Conservation (phyloP, 208 protist species). For the Vickermania ingenoplastis region DNA sequence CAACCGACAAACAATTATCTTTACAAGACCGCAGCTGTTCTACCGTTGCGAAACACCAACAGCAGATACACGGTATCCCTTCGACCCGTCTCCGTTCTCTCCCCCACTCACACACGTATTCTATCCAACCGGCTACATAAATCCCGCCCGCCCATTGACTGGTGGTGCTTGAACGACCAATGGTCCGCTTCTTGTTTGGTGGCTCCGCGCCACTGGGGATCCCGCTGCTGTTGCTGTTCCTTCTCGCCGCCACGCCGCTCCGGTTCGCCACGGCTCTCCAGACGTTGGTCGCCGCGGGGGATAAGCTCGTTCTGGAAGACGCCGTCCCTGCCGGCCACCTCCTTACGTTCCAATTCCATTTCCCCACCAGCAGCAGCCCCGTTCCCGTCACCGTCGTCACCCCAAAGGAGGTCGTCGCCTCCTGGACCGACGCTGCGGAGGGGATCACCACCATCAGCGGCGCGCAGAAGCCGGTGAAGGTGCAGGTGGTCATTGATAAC, state of each 20-base stretch:
- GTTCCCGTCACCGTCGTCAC: constrained; percentile 20
- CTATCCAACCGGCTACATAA: background rate
- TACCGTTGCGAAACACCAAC: background rate
- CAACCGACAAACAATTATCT: too few relatives aligned
- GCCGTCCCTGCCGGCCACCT: constrained; percentile 9
- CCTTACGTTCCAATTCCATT: constrained; percentile 32
- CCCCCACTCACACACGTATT: background rate
- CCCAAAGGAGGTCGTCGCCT: constrained; percentile 2
- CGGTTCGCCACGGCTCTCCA: constrained; percentile 4
- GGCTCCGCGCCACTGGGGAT: background rate
- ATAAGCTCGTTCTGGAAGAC: constrained; percentile 26
- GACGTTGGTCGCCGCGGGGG: constrained; percentile 2
- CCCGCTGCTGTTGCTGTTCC: background rate
- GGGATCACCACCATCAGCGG: constrained; percentile 27
- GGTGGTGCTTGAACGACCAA: background rate
- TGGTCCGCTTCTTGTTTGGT: background rate
- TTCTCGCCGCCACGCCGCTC: background rate
- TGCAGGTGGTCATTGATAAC: constrained; percentile 52
- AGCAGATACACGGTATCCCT: background rate
- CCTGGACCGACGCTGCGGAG: constrained; percentile 19
- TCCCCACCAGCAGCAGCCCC: constrained; percentile 11
- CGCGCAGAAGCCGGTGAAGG: constrained; percentile 1
- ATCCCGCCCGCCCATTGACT: background rate
- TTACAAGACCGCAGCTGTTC: too few relatives aligned
- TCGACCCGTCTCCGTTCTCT: background rate